A percentile compares a stretch with the other conserved stretches of the same genome.
These are phyloP conservation scores for Vaccinium myrtillus DNA, from an alignment of 148 eudicot genomes.

Conservation along the genomic window DNA sequence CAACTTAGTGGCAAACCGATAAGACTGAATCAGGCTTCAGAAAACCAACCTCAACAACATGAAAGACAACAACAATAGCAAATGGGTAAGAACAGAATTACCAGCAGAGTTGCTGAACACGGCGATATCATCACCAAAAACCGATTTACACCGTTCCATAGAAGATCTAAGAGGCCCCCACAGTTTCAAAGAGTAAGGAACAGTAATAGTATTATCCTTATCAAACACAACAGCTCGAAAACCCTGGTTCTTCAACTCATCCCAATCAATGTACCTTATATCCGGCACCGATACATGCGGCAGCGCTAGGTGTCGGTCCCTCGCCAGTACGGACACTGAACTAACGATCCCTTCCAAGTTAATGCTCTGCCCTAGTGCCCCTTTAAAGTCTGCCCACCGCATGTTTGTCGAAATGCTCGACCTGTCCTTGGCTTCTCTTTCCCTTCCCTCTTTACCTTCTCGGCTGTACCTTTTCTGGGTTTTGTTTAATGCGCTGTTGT, in stretches of 20 bases:
- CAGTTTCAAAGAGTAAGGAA: constrained; percentile 55
- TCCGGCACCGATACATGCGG: constrained; percentile 63
- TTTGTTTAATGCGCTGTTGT: neutral
- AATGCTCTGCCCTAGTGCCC: constrained; percentile 73
- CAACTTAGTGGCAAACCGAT: neutral
- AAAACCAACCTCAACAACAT: constrained; percentile 1
- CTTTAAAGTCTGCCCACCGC: constrained; percentile 68
- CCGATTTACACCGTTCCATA: constrained; percentile 55
- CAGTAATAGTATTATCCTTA: constrained; percentile 84
- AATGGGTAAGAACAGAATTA: constrained; percentile 20
- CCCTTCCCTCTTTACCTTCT: constrained; percentile 10
- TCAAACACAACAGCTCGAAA: constrained; percentile 90
- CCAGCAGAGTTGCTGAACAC: constrained; percentile 92
- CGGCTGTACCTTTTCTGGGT: constrained; percentile 10
- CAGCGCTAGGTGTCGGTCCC: constrained; percentile 49
- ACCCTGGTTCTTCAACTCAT: constrained; percentile 56
- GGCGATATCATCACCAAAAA: constrained; percentile 76
- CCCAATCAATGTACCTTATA: constrained; percentile 75
- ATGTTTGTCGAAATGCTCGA: constrained; percentile 49
- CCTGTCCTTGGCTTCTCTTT: neutral
- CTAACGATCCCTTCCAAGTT: constrained; percentile 62
- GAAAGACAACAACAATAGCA: neutral
- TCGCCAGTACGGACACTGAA: constrained; percentile 37
- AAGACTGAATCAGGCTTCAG: neutral
- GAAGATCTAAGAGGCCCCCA: constrained; percentile 54